Percentiles rank a stretch among this genome's conserved stretches.
Evolutionary conservation across 164 flowering plant genomes (phyloP).

Genomic region (Dillenia turbinata): DNA sequence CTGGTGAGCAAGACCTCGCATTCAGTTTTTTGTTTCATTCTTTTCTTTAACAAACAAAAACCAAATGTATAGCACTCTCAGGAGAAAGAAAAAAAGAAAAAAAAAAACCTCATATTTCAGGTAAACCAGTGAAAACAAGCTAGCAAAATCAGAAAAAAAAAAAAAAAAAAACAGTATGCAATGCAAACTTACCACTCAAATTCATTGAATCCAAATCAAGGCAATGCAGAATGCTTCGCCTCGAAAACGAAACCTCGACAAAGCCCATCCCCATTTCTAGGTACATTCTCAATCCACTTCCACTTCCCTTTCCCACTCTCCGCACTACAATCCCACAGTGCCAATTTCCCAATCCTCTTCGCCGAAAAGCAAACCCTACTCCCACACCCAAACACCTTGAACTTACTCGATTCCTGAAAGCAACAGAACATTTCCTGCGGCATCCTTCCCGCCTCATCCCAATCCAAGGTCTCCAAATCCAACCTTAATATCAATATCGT

Average conservation of each 20-base stretch:
- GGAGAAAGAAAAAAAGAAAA: no score
- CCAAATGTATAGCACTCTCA: no score
- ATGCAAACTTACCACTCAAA: no score
- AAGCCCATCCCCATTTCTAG: constrained; percentile 62
- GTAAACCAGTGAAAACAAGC: no score
- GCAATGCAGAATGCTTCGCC: constrained; percentile 50
- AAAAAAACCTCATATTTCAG: no score
- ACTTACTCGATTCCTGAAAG: constrained; percentile 71
- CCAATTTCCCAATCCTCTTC: constrained; percentile 62
- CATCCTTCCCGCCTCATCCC: constrained; percentile 94
- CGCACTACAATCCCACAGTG: constrained; percentile 59
- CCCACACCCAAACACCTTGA: constrained; percentile 92
- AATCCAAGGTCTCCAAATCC: constrained; percentile 77
- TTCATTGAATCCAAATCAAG: constrained; percentile 27
- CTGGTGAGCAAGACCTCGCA: no score
- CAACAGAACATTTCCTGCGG: constrained; percentile 66
- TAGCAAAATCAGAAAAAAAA: no score
- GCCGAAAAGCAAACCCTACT: constrained; percentile 79
- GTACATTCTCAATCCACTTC: constrained; percentile 81
- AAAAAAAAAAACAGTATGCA: no score
- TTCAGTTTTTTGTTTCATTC: no score
- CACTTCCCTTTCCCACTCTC: constrained; percentile 44
- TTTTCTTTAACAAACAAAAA: no score
- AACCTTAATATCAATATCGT: constrained; percentile 72
- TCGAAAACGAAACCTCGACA: constrained; percentile 77